A percentile compares a stretch with the other conserved stretches of the same genome.
These are phyloP conservation scores for Ammopiptanthus mongolicus DNA, from an alignment of 306 rosid species.

Conservation along the genomic window DNA sequence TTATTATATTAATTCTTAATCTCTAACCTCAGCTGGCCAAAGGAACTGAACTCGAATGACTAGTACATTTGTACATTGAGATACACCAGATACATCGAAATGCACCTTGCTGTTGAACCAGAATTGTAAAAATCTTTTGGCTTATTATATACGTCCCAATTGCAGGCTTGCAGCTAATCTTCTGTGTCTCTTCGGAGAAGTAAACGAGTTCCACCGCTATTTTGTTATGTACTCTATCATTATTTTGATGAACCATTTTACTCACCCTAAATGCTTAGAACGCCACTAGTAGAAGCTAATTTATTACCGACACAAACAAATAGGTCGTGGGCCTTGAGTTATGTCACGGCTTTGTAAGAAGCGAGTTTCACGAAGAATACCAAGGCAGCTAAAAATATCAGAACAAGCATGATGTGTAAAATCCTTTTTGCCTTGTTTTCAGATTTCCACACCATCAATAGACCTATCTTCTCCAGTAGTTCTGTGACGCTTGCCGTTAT, in stretches of 20 bases:
- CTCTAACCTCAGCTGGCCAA: constrained; percentile 34
- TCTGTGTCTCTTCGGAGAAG: neutral
- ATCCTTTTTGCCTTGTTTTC: neutral
- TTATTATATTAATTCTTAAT: constrained; percentile 14
- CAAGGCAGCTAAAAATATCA: neutral
- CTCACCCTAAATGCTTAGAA: neutral
- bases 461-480: constrained; percentile 11
- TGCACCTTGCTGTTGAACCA: constrained; percentile 6
- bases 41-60: constrained; percentile 15
- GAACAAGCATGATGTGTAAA: neutral
- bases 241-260: neutral
- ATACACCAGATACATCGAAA: constrained; percentile 18
- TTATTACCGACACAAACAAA: neutral
- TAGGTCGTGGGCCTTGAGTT: neutral
- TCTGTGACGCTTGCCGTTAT: neutral
- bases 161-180: neutral
- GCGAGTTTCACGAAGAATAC: neutral
- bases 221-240: neutral
- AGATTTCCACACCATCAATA: neutral
- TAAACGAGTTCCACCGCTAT: neutral
- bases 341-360: neutral
- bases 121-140: neutral
- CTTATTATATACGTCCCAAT: no score
- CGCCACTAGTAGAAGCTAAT: neutral
- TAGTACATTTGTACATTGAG: constrained; percentile 40